Conservation (phyloP, 306 rosid species). For the Senna tora region DNA sequence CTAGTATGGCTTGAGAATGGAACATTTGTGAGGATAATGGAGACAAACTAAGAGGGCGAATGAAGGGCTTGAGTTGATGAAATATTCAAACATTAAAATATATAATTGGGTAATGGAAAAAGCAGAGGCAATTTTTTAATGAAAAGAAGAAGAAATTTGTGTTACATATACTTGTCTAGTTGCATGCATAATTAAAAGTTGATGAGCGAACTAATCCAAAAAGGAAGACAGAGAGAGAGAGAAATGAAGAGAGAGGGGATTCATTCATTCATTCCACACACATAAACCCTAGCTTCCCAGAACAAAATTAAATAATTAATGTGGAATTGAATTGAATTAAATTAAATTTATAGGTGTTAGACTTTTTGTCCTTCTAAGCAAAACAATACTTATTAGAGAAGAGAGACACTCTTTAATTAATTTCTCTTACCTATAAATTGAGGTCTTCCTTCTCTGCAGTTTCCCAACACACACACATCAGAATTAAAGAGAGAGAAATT, state of each 20-base stretch:
- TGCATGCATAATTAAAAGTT: constrained; percentile 64
- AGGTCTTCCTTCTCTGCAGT: constrained; percentile 49
- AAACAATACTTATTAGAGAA: constrained; percentile 62
- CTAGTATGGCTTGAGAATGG: constrained; percentile 47
- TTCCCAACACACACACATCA: constrained; percentile 46
- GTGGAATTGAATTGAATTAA: constrained; percentile 35
- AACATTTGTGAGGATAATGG: constrained; percentile 66
- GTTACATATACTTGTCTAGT: constrained; percentile 63
- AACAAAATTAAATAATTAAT: neutral
- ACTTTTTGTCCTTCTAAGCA: constrained; percentile 66
- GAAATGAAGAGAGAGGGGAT: no score
- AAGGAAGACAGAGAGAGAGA: constrained; percentile 50
- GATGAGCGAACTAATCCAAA: constrained; percentile 82
- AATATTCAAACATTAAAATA: constrained; percentile 50
- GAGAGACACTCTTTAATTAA: no score
- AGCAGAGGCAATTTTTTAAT: constrained; percentile 47
- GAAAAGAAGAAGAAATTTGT: constrained; percentile 48
- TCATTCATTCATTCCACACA: no score
- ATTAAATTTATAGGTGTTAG: constrained; percentile 45
- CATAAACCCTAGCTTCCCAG: constrained; percentile 56
- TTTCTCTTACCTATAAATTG: constrained; percentile 72
- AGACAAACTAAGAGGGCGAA: constrained; percentile 75
- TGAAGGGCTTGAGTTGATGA: constrained; percentile 56
- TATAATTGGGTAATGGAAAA: constrained; percentile 43
- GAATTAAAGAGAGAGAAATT: constrained; percentile 19